These are phyloP conservation scores for Syzygium grande DNA, from an alignment of 345 rosid species.

Conservation along the genomic window DNA sequence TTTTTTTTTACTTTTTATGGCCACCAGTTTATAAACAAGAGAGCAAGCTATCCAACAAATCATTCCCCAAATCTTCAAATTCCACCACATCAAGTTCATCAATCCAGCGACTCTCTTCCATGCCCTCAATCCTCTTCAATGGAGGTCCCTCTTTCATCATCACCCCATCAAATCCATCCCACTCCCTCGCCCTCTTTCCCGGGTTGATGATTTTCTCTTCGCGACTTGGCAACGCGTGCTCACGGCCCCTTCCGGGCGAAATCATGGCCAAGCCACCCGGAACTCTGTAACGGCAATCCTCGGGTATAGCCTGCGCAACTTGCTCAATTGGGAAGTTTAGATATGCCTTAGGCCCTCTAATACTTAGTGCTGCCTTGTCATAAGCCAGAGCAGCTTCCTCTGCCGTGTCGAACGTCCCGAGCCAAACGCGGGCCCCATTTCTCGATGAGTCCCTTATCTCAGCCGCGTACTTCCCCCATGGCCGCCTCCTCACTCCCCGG, in stretches of 20 bases:
- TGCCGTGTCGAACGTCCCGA: constrained; percentile 78
- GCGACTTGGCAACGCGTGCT: not conserved
- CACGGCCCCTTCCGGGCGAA: not conserved
- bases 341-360: constrained; percentile 60
- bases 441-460: constrained; percentile 74
- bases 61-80: constrained; percentile 69
- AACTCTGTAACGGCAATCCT: constrained; percentile 1
- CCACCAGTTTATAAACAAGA: constrained; percentile 33
- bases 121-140: constrained; percentile 17
- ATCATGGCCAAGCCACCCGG: not conserved
- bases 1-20: not conserved
- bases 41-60: constrained; percentile 53
- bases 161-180: not conserved
- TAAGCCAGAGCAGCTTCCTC: constrained; percentile 93
- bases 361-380: constrained; percentile 81
- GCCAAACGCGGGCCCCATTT: constrained; percentile 79
- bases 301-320: constrained; percentile 32
- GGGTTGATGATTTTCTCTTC: not conserved
- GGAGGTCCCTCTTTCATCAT: constrained; percentile 10
- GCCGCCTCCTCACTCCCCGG: constrained; percentile 78
- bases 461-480: constrained; percentile 88
- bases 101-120: constrained; percentile 12
- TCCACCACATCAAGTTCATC: constrained; percentile 28
- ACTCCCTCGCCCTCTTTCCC: not conserved
- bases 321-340: constrained; percentile 64